Base-by-base conservation (phyloP, 805 yeast genomes). In the Myxozyma kluyveri region DNA sequence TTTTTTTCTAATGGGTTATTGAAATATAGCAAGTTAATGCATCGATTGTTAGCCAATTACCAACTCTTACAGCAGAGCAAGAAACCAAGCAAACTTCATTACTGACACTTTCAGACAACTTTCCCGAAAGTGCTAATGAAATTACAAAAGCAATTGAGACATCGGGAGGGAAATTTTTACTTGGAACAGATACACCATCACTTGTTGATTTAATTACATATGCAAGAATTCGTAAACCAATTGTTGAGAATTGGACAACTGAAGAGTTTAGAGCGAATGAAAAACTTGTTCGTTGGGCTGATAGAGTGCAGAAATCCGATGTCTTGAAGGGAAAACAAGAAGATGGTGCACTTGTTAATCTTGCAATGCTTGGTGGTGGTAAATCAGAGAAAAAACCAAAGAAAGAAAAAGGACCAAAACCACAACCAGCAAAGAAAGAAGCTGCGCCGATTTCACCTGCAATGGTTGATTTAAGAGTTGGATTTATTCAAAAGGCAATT, bases 401-500 rank as follows among this genome's bases (percentile, higher is more conserved):
- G 68, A 80, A 82, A 62, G 78, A 79, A 52, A 74, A 77, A 65
- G 69, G 69, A 44, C 75, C 74, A 37, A 75, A 77, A 53, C 73
- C 74, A 42, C 72, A 75, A 42, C 77, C 78, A 47, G 75, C 83
- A 47, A 65, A 67, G 59, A 67, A 66, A 42, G 71, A 71, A 47
- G 72, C 66, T 41, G 79, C 75, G 52, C 84, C 86, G 49, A 84
- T 91, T 62, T 76, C 75, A 63, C 96, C 98, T 52, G 80, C 95
- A 18, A 75, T 83, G 77, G 82, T 93, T 67, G 97, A 90, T 68
- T 82, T 93, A 72, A 82, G 95, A 68, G 96, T 93, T 57, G 99
- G 99, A 48, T 88, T 84, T 77, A 93, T 93, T 66, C 89, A 91
- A 75, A 93, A 95, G 75, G 96, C 97, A 48, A 77, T 87, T 66